Percentiles rank a stretch among this genome's conserved stretches.
phyloP scores from a whole-genome alignment of 2,329 filamentous ascomycete species.

The Microcyclospora pomicola region DNA sequence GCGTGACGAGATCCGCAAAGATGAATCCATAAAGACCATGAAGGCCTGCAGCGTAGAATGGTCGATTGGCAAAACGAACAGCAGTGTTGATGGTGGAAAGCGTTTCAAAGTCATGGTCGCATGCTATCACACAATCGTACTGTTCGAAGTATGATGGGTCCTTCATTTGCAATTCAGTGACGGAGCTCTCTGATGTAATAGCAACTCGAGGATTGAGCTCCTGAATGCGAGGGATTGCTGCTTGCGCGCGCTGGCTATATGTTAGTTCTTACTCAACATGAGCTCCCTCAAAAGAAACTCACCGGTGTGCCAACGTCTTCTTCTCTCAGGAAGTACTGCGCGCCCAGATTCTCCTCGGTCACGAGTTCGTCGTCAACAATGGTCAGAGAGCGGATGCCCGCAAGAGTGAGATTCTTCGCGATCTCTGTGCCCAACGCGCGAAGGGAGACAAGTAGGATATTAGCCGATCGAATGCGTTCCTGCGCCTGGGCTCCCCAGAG shows the following conservation, averaged over 20 bases:
- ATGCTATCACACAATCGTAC: constrained; percentile 82
- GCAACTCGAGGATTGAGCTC: constrained; percentile 82
- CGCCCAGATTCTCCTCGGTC: constrained; percentile 60
- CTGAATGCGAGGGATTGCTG: constrained; percentile 61
- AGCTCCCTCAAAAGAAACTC: constrained; percentile 10
- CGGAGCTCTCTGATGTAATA: constrained; percentile 35
- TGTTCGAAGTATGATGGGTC: constrained; percentile 58
- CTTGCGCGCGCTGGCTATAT: constrained; percentile 53
- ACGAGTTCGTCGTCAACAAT: constrained; percentile 68
- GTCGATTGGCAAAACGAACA: constrained; percentile 60
- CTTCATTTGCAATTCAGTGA: constrained; percentile 56
- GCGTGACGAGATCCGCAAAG: constrained; percentile 81
- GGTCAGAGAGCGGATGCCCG: constrained; percentile 80
- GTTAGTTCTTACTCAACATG: constrained; percentile 7
- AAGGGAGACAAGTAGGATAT: constrained; percentile 78
- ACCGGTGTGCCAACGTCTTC: constrained; percentile 61
- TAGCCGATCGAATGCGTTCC: constrained; percentile 71
- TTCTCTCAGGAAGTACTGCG: constrained; percentile 59
- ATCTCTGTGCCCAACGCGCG: constrained; percentile 85
- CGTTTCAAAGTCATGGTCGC: constrained; percentile 63
- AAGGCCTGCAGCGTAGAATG: constrained; percentile 78
- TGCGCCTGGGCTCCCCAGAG: constrained; percentile 95
- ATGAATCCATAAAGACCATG: constrained; percentile 92
- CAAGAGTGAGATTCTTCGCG: constrained; percentile 91
- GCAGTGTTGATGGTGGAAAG: constrained; percentile 74